Conservation (phyloP, 495 filamentous ascomycete species). For the Lindgomyces ingoldianus region DNA sequence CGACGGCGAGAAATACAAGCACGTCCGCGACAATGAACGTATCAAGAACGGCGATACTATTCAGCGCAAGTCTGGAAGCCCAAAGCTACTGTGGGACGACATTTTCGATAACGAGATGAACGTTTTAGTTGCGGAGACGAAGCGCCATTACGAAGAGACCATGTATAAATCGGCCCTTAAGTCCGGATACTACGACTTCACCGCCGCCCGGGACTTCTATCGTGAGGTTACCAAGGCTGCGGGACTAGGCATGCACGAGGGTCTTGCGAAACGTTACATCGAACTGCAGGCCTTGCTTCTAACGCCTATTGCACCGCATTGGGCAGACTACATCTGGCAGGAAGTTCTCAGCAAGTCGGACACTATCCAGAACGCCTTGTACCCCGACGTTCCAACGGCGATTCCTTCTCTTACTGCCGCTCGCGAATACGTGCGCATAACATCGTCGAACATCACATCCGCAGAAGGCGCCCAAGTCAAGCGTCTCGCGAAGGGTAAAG, state of each 20-base stretch:
- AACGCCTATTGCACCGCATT: slow-evolving; percentile 84
- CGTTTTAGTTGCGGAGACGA: slow-evolving; percentile 71
- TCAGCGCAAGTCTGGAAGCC: slow-evolving; percentile 62
- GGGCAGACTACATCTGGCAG: slow-evolving; percentile 90
- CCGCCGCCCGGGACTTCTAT: slow-evolving; percentile 83
- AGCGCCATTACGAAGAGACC: slow-evolving; percentile 71
- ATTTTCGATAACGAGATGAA: slow-evolving; percentile 96
- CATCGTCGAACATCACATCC: slow-evolving; percentile 76
- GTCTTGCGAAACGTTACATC: slow-evolving; percentile 73
- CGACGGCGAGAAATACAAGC: slow-evolving; percentile 37
- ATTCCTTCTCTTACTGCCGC: slow-evolving; percentile 68
- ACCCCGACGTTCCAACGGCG: slow-evolving; percentile 67
- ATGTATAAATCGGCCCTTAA: slow-evolving; percentile 92
- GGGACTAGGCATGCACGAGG: slow-evolving; percentile 79
- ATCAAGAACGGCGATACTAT: slow-evolving; percentile 52
- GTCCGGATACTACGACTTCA: slow-evolving; percentile 77
- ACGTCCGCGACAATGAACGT: slow-evolving; percentile 55
- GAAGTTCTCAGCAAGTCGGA: slow-evolving; percentile 76
- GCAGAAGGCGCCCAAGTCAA: slow-evolving; percentile 79
- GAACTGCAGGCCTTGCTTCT: slow-evolving; percentile 83
- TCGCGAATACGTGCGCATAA: slow-evolving; percentile 75
- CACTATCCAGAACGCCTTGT: slow-evolving; percentile 78
- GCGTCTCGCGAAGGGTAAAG: slow-evolving; percentile 88
- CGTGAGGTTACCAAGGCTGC: slow-evolving; percentile 74
- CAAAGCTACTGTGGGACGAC: slow-evolving; percentile 73